A percentile compares a stretch with the other conserved stretches of the same genome.
Evolutionary conservation across 2,329 filamentous ascomycete species (phyloP).

Genomic region (Botryotinia globosa): DNA sequence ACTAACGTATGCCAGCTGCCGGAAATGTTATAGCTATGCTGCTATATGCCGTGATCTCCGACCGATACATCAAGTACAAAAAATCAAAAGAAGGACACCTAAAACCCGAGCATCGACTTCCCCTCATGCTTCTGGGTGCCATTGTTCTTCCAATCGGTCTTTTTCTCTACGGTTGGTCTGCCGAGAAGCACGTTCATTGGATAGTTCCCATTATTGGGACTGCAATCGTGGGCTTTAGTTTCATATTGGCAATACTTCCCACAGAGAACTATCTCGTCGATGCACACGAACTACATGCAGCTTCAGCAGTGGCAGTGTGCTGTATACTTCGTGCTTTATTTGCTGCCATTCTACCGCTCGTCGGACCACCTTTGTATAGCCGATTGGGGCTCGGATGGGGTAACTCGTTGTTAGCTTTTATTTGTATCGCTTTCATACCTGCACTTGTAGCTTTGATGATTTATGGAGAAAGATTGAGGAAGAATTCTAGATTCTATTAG

Average conservation of each 20-base stretch:
- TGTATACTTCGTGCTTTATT: conserved; percentile 44
- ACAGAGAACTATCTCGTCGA: conserved; percentile 48
- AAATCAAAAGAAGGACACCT: conserved; percentile 10
- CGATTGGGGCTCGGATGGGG: conserved; percentile 46
- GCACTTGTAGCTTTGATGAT: conserved; percentile 44
- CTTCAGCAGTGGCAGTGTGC: conserved; percentile 41
- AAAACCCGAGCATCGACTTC: conserved; percentile 43
- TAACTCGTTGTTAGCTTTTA: conserved; percentile 47
- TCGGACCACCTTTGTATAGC: conserved; percentile 46
- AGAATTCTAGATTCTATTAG: neutral
- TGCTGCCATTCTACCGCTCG: conserved; percentile 50
- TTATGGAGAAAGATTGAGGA: conserved; percentile 40
- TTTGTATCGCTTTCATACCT: conserved; percentile 47
- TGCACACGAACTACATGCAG: conserved; percentile 41
- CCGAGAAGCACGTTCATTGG: conserved; percentile 40
- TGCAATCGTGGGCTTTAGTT: conserved; percentile 43
- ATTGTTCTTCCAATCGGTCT: conserved; percentile 45
- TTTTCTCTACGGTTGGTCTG: conserved; percentile 51
- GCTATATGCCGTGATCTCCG: neutral
- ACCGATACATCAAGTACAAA: conserved; percentile 10
- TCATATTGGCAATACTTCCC: conserved; percentile 41
- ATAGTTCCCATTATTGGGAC: conserved; percentile 45
- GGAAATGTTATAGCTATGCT: conserved; percentile 5
- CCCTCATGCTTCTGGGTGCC: conserved; percentile 42
- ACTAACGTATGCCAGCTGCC: neutral